Evolutionary conservation across 208 protist species (phyloP).

Genomic region (Wallacemonas sp.): DNA sequence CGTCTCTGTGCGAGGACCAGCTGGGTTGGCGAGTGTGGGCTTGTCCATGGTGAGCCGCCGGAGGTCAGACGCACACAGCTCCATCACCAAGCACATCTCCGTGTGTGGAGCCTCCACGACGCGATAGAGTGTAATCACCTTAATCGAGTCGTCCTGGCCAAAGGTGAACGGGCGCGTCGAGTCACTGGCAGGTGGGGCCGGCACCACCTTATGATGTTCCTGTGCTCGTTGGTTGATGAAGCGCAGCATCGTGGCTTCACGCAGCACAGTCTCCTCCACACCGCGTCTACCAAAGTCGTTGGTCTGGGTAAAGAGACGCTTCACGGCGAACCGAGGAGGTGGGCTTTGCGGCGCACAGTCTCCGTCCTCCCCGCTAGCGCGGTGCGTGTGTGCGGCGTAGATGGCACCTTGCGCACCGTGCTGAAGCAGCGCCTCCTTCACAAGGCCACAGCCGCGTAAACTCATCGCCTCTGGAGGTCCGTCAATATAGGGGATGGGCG

Average conservation of each 20-base stretch:
- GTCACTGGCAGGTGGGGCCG: too few relatives aligned
- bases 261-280: conserved; percentile 66
- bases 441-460: conserved; percentile 48
- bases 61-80: conserved; percentile 66
- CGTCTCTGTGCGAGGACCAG: too few relatives aligned
- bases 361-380: conserved; percentile 5
- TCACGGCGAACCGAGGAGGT: conserved; percentile 44
- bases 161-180: background rate
- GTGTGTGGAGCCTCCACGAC: conserved; percentile 78
- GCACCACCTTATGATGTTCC: background rate
- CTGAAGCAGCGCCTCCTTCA: conserved; percentile 55
- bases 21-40: background rate
- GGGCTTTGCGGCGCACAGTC: background rate
- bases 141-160: conserved; percentile 28
- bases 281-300: conserved; percentile 74
- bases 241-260: conserved; percentile 70
- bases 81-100: conserved; percentile 84
- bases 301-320: conserved; percentile 75
- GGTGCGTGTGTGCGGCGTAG: conserved; percentile 58
- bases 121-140: conserved; percentile 45
- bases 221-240: conserved; percentile 27
- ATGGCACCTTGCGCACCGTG: conserved; percentile 82
- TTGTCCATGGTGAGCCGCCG: conserved; percentile 35
- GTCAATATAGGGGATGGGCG: conserved; percentile 29
- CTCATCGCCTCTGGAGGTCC: conserved; percentile 23